Base-by-base conservation (phyloP, 139 green algal genomes). In the Tetratostichococcus sp. region DNA sequence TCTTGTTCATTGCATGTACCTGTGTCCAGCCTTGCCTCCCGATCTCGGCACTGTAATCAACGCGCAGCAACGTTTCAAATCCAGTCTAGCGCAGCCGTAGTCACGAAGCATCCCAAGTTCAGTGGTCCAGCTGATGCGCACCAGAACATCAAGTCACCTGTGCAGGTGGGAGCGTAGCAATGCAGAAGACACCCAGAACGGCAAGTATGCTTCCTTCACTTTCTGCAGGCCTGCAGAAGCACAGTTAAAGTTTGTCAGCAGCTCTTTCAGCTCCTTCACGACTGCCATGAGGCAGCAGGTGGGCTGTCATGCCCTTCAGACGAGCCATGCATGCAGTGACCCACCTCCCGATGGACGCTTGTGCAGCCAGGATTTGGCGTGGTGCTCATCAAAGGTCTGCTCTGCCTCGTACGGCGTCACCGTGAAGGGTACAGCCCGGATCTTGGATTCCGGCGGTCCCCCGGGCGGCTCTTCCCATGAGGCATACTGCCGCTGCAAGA, bases 151-250 rank as follows among this genome's bases (percentile, higher is more conserved):
- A 50, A 17, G 11, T 26, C 14, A 62, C 50, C 50, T 62, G 50
- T 62, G 50, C 50, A 62, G 50, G 19, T 62, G 50, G 17, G 50
- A 62, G 50, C 34, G 2, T 30, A 67, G 42, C 4, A 5, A 26
- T 5, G 70, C 70, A 23, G 43, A 35, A 2, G 43, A 30, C 19
- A 67, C 43, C 70, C 70, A 75, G 42, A 75, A 75, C 4, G 70
- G 70, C 43, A 75, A 26, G 35, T 34, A 75, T 28, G 43, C 28
- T 43, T 75, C 70, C 70, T 75, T 75, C 70, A 75, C 25, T 30
- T 67, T 75, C 43, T 75, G 43, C 30, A 75, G 43, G 5, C 70
- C 70, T 67, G 43, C 70, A 42, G 17, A 8, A 23, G 2, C 14
- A n/a, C n/a, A n/a, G n/a, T n/a, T n/a, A n/a, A n/a, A n/a, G n/a